Base-by-base conservation (phyloP, 202 grass and related monocot species). In the Alloteropsis angusta region DNA sequence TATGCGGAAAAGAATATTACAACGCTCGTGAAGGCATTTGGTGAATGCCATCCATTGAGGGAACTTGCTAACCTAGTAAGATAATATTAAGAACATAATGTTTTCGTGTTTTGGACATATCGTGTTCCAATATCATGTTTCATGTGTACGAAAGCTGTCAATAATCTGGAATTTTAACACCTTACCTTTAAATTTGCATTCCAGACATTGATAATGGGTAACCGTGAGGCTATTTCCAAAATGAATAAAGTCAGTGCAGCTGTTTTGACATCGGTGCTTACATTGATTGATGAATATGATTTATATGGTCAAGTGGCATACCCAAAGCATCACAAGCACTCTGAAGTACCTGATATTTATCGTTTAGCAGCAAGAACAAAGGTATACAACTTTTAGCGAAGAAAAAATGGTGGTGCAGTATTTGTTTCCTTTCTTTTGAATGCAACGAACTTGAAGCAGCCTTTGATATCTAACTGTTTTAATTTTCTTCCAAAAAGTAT, bases 231-330 rank as follows among this genome's bases (percentile, higher is more conserved):
- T 83, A 96, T 99, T 77, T 93, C 93, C 71, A 93, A 99, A 50
- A 99, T 96, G 96, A 87, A 91, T 34, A 93, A 84, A 84, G 86
- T 93, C 80, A 99, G 88, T 88, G 75, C 96, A 74, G 79, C 84
- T 79, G 88, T 93, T 80, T 93, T 99, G 88, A 91, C 88, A 74
- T 85, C 92, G 25, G 87, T 96, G 68, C 90, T 99, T 80, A 99
- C 93, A 48, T 84, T 99, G 76, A 96, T 96, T 78, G 96, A 99
- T 90, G 93, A 96, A 46, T 91, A 99, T 55, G 96, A 99, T 81
- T 43, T 99, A n/a, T 99, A 96, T 84, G 96, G 96, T 62, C 92
- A 89, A 96, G 92, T 99, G 71, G 96, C 96, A 86, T 99, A 99
- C 84, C 96, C 96, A 52, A 99, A 99, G 68, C 88, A 86, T 90